Base-by-base conservation (phyloP, 2,329 filamentous ascomycete species). In the Xylaria sp. region DNA sequence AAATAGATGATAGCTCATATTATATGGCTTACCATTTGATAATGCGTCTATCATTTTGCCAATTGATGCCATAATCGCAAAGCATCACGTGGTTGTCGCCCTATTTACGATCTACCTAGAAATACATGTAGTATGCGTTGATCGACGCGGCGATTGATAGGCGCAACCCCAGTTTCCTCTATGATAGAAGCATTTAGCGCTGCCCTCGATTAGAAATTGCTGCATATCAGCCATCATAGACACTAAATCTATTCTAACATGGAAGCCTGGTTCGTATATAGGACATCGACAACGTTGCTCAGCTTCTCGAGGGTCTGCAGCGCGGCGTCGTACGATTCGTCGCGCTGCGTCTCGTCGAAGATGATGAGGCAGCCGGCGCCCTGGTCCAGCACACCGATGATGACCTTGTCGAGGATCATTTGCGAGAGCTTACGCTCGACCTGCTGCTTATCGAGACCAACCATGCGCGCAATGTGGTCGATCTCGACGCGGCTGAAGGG, bases 331-430 rank as follows among this genome's bases (percentile, higher is more conserved):
- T 99, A 99, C 38, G 92, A 91, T 82, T 95, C 90, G 79, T 99
- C 96, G 71, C 94, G 88, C 79, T 96, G 91, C 15, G 92, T 93
- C 87, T 99, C 96, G 77, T 99, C 96, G 77, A 91, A 99, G 74
- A 99, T 93, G 80, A 97, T 97, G 78, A 99, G 86, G 80, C 96
- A 98, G 44, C 95, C 95, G n/a, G 94, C 93, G 56, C 96, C 96
- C 82, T 99, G 96, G 79, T 99, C 96, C 73, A 99, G 83, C 63
- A 99, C 96, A 66, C 96, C 96, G 73, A 97, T 93, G 77, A 99
- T 98, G 76, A 98, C 93, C 86, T 97, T 97, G 84, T 99, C 96
- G 66, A 99, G 87, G 77, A 99, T 99, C 96, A 99, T 99, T 86
- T 99, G 96, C 51, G 93, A 96, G 70, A 99, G 86, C 86, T 99